These are phyloP conservation scores for Arxiozyma heterogenica DNA, from an alignment of 1,139 yeast genomes.

Conservation along the genomic window DNA sequence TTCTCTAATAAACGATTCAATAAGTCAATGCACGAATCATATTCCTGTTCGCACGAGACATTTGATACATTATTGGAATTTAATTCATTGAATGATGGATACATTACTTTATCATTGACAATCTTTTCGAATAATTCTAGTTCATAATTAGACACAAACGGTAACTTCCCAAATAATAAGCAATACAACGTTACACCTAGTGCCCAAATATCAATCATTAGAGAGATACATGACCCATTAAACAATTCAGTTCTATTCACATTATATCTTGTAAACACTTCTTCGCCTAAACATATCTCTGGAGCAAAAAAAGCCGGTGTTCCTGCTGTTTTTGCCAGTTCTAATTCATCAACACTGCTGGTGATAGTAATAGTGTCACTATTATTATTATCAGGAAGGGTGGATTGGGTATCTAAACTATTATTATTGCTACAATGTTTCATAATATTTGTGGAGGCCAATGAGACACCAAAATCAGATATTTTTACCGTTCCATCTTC, in stretches of 20 bases:
- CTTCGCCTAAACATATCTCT: conserved; percentile 14
- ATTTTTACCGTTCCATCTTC: conserved; percentile 74
- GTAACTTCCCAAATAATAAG: conserved; percentile 76
- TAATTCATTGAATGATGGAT: conserved; percentile 49
- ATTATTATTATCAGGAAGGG: conserved; percentile 22
- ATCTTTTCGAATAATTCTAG: conserved; percentile 80
- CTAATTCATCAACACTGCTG: conserved; percentile 51
- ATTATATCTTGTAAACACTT: conserved; percentile 13
- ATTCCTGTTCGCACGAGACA: conserved; percentile 39
- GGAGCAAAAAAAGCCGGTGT: conserved; percentile 59
- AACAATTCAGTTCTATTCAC: conserved; percentile 25
- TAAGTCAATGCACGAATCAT: conserved; percentile 57
- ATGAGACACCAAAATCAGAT: conserved; percentile 94
- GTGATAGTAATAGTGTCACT: conserved; percentile 36
- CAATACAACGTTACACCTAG: conserved; percentile 89
- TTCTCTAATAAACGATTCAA: conserved; percentile 56
- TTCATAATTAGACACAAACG: conserved; percentile 86
- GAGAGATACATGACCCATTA: conserved; percentile 33
- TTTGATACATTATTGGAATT: conserved; percentile 21
- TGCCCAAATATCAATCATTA: conserved; percentile 92
- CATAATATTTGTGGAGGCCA: conserved; percentile 46
- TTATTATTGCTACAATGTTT: conserved; percentile 3
- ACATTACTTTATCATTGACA: conserved; percentile 49
- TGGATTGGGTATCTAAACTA: conserved; percentile 10
- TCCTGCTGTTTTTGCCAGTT: conserved; percentile 82